These are phyloP conservation scores for Globisporangium paroecandrum DNA, from an alignment of 352 stramenopile species.

Conservation along the genomic window DNA sequence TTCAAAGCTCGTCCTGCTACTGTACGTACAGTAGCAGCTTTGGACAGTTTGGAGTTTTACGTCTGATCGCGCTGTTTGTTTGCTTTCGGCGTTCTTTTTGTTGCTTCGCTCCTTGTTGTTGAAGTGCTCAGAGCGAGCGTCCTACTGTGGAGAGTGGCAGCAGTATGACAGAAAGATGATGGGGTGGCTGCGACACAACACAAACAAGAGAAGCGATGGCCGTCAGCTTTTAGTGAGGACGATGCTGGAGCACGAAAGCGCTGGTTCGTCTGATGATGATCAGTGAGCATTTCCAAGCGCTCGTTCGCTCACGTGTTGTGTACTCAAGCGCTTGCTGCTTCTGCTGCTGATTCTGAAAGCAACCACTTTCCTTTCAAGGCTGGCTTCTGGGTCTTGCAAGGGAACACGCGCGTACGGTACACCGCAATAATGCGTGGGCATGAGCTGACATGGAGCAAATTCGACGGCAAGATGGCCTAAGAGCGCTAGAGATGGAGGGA, in stretches of 20 bases:
- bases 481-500: not conserved
- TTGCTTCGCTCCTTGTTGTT: not conserved
- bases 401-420: no score
- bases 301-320: not conserved
- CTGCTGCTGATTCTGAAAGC: no score
- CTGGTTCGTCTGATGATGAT: not conserved
- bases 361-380: no score
- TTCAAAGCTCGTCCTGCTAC: not conserved
- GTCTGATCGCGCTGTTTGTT: no score
- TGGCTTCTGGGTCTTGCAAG: no score
- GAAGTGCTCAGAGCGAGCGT: not conserved
- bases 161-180: not conserved
- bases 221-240: no score
- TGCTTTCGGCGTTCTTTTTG: no score
- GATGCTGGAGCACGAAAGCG: no score
- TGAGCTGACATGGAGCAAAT: no score
- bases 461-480: no score
- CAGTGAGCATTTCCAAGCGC: not conserved
- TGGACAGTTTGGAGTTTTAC: not conserved
- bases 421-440: no score
- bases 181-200: not conserved
- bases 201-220: no score
- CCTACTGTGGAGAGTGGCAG: not conserved
- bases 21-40: not conserved
- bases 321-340: not conserved